Base-by-base conservation (phyloP, 2,329 filamentous ascomycete species). In the Fusarium caatingaense region DNA sequence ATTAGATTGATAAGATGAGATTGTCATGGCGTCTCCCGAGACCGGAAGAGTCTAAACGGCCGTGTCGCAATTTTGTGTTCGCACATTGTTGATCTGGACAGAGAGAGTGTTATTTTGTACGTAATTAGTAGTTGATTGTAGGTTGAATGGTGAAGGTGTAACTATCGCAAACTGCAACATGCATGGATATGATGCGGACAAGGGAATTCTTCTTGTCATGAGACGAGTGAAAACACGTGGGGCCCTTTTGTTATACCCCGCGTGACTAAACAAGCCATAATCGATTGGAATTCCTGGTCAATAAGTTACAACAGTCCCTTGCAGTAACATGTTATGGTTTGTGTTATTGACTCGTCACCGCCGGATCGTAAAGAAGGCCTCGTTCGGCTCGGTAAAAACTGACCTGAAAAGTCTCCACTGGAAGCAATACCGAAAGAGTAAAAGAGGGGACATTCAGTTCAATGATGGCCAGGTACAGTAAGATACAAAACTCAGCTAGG, bases 1-100 rank as follows among this genome's bases (percentile, higher is more conserved):
- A 70, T 70, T 64, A 70, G 68, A 71, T 71, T 71, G 68, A 71
- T 71, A 71, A 71, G 68, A 71, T 71, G 64, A 54, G 64, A 71
- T 59, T 70, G 51, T 61, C 60, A 69, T 44, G 53, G 27, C 20
- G 54, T 18, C 34, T 30, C 58, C 68, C 67, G 68, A 70, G 45
- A 64, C 68, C 68, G 67, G 68, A 69, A 51, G n/a, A 34, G 41
- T 46, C 40, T 60, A 28, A 60, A 42, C 60, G 44, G 41, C 67
- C 57, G 67, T 68, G 67, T 59, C 61, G 59, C 59, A 49, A 37
- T 51, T 63, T 48, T 63, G 41, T 59, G 63, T 34, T 64, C 67
- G 57, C 67, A 71, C 67, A 64, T 60, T 71, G 16, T 25, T 51
- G 51, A 41, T n/a, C 25, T 20, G 9, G 9, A 23, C 34, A 8